These are phyloP conservation scores for Cyamopsis tetragonoloba DNA, from an alignment of 306 rosid species.

Conservation along the genomic window DNA sequence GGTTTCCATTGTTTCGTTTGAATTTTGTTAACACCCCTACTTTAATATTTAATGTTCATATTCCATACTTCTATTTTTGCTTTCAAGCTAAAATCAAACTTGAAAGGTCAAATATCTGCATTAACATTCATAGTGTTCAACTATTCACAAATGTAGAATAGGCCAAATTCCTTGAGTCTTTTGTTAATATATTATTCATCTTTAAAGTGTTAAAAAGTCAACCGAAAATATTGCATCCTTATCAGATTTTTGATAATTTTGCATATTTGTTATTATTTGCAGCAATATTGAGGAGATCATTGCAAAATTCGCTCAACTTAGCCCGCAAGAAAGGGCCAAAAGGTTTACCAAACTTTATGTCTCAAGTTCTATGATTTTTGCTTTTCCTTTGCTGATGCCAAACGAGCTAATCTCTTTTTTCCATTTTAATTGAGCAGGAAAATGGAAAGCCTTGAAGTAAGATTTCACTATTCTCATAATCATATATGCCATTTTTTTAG, in stretches of 20 bases:
- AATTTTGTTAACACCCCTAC: not conserved
- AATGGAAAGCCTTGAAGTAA: constrained; percentile 84
- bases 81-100: not conserved
- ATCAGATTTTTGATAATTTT: not conserved
- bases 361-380: not conserved
- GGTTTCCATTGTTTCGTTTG: not conserved
- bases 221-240: not conserved
- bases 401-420: constrained; percentile 25
- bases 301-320: constrained; percentile 61
- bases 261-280: constrained; percentile 7
- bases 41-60: not conserved
- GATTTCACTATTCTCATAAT: constrained; percentile 30
- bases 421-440: constrained; percentile 55
- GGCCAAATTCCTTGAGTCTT: not conserved
- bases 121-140: too few relatives aligned
- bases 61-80: not conserved
- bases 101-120: not conserved
- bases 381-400: constrained; percentile 14
- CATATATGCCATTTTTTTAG: not conserved
- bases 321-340: constrained; percentile 79
- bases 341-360: constrained; percentile 40
- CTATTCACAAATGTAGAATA: not conserved
- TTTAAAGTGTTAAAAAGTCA: not conserved
- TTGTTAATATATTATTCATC: not conserved
- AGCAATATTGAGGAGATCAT: constrained; percentile 63